These are phyloP conservation scores for Saccharomyces paradoxus DNA, from an alignment of 805 yeast genomes.

Conservation along the genomic window DNA sequence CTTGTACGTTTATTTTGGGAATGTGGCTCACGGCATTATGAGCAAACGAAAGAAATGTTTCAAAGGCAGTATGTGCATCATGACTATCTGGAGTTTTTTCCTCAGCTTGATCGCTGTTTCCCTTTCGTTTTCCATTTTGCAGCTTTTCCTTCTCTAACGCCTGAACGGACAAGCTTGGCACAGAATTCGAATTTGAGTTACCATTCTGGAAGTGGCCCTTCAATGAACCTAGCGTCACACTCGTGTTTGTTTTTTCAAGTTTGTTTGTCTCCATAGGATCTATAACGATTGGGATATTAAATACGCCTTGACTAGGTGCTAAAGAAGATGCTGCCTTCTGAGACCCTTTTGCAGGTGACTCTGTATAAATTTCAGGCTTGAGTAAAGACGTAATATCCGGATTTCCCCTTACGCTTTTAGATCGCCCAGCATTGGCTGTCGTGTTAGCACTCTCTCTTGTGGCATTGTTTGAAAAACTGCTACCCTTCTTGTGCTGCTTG, in stretches of 20 bases:
- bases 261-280: background rate
- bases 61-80: constrained; percentile 31
- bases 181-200: background rate
- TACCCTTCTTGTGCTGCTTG: background rate
- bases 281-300: background rate
- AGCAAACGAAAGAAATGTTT: constrained; percentile 41
- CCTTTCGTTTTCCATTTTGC: background rate
- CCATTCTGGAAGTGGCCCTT: background rate
- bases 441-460: background rate
- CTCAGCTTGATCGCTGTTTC: background rate
- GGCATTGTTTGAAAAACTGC: background rate
- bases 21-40: constrained; percentile 38
- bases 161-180: background rate
- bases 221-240: background rate
- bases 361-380: background rate
- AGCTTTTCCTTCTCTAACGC: background rate
- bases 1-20: constrained; percentile 12
- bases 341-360: background rate
- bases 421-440: background rate
- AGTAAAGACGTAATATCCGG: background rate
- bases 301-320: background rate
- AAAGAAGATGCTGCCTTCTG: background rate
- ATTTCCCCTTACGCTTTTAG: background rate
- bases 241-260: background rate
- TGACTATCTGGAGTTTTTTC: background rate